These are phyloP conservation scores for Lipomyces oligophaga DNA, from an alignment of 805 yeast species.

Conservation along the genomic window DNA sequence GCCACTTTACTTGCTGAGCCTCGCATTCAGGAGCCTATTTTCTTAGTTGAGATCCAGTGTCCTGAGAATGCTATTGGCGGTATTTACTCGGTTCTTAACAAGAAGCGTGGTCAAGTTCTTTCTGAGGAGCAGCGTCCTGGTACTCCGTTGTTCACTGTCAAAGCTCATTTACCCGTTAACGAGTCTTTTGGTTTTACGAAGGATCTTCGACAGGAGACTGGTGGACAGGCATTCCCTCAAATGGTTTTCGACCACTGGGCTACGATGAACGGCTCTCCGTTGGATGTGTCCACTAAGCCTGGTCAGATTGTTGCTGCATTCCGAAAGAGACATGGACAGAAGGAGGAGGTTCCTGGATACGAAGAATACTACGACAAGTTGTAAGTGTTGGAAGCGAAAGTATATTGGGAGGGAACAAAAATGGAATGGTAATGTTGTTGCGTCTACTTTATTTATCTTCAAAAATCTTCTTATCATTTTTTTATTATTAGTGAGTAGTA, in stretches of 20 bases:
- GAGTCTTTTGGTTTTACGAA: slow-evolving; percentile 99
- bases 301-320: slow-evolving; percentile 60
- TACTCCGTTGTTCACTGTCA: slow-evolving; percentile 98
- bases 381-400: slow-evolving; percentile 33
- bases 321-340: slow-evolving; percentile 96
- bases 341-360: slow-evolving; percentile 97
- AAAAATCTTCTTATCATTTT: slow-evolving; percentile 1
- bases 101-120: slow-evolving; percentile 95
- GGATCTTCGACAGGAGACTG: slow-evolving; percentile 99
- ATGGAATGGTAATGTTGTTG: too few species aligned
- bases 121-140: slow-evolving; percentile 99
- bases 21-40: slow-evolving; percentile 98
- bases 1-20: slow-evolving; percentile 98
- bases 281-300: slow-evolving; percentile 75
- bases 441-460: too few species aligned
- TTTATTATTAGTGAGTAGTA: not conserved
- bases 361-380: slow-evolving; percentile 84
- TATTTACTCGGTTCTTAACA: slow-evolving; percentile 99
- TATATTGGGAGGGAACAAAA: not conserved
- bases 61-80: slow-evolving; percentile 99
- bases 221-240: slow-evolving; percentile 99
- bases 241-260: slow-evolving; percentile 99
- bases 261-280: slow-evolving; percentile 84
- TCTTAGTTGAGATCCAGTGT: slow-evolving; percentile 99
- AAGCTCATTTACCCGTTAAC: slow-evolving; percentile 99